Base-by-base conservation (phyloP, 768 basidiomycete species). In the Tylopilus felleus region DNA sequence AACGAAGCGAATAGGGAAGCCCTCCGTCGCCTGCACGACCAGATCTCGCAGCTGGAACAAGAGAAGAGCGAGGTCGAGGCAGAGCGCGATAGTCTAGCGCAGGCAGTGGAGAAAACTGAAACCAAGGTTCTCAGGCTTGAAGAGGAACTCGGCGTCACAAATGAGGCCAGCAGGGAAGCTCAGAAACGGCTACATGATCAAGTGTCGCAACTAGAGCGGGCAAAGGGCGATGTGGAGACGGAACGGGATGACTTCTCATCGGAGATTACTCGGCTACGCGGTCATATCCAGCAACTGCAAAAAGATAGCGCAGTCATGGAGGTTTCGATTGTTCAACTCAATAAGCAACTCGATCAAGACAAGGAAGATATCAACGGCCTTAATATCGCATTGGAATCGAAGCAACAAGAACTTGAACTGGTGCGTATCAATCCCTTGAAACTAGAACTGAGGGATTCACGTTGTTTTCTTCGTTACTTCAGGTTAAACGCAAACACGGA, bases 371-470 rank as follows among this genome's bases (percentile, higher is more conserved):
- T 88, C 21, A 71, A 80, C 45, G 88, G 90, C n/a, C 72, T 96
- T 61, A 94, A 96, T 62, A 93, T 95, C 33, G 94, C 93, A 0
- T 72, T 97, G 50, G 92, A 95, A 70, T 86, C 92, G 23, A 97
- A 97, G 72, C 94, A 97, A 64, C 93, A 95, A 68, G 94, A 96
- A 68, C 74, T 97, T 36, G 93, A 96, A 66, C 66, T 95, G 69
- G 94, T 97, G 55, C 49, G 82, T 77, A 40, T 27, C 19, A 51
- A 62, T 38, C 14, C 36, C 7, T 28, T 10, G 9, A n/a, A 13
- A n/a, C 17, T 22, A 9, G 16, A 14, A 33, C 27, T 23, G 22
- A 33, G 13, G 54, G 6, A 16, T 13, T 65, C 1, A 56, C 17
- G 27, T 36, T 43, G 38, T 22, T 63, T 23, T 35, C n/a, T 22